Evolutionary conservation across 176 grass and related monocot genomes (phyloP).

Genomic region (Bolboschoenus planiculmis): DNA sequence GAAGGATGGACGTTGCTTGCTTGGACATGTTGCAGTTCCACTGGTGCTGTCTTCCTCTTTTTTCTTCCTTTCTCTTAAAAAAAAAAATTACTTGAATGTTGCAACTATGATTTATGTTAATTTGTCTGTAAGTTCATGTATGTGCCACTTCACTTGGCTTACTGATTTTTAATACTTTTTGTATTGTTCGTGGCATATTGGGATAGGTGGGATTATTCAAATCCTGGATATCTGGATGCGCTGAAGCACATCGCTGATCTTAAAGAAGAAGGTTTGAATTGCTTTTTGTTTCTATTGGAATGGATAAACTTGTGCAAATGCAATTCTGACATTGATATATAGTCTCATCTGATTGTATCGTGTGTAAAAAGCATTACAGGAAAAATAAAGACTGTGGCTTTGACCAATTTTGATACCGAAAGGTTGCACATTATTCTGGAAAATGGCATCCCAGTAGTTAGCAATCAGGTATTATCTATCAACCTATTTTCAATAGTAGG

Average conservation of each 20-base stretch:
- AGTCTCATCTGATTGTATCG: conserved; percentile 18
- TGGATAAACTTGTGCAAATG: background rate
- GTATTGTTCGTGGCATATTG: background rate
- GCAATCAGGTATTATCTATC: conserved; percentile 59
- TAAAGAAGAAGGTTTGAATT: conserved; percentile 75
- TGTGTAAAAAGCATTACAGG: conserved; percentile 35
- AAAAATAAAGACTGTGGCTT: conserved; percentile 72
- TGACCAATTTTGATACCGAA: conserved; percentile 71
- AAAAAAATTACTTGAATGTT: no score
- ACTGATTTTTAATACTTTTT: background rate
- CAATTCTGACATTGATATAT: background rate
- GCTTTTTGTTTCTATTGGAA: background rate
- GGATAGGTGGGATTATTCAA: conserved; percentile 96
- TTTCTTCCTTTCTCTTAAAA: conserved; percentile 20
- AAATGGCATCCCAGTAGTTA: conserved; percentile 88
- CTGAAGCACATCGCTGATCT: conserved; percentile 86
- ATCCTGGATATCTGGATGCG: conserved; percentile 89
- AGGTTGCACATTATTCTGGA: conserved; percentile 78
- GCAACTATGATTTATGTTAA: conserved; percentile 31
- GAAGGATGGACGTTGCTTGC: conserved; percentile 81
- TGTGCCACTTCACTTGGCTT: background rate
- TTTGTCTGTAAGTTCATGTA: background rate
- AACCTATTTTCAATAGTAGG: background rate
- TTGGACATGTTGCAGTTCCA: conserved; percentile 97
- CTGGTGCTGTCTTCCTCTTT: conserved; percentile 34